phyloP scores from a whole-genome alignment of 192 early-diverging fungal genomes.

The Chytriomyces sp. region DNA sequence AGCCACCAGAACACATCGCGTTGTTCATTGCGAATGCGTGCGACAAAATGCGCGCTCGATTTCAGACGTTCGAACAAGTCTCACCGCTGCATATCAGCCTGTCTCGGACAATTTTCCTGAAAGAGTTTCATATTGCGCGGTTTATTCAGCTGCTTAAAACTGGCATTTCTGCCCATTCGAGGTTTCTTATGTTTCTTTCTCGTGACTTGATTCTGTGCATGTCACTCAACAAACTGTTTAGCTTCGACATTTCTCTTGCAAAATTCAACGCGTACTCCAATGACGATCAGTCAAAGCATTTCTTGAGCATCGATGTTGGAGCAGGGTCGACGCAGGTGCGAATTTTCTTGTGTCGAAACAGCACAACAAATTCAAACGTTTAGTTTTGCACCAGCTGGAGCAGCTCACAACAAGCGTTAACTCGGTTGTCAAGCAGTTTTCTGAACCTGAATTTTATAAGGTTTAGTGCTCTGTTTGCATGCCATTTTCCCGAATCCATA shows the following conservation, averaged over 20 bases:
- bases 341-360: neutral
- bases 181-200: neutral
- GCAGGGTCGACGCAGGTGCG: neutral
- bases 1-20: neutral
- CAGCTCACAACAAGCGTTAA: neutral
- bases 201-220: no score
- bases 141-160: conserved; percentile 10
- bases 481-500: neutral
- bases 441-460: conserved; percentile 24
- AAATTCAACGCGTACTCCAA: conserved; percentile 21
- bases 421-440: conserved; percentile 3
- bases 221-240: neutral
- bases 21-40: neutral
- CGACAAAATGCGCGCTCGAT: neutral
- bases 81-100: conserved; percentile 17
- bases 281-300: conserved; percentile 18
- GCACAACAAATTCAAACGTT: neutral
- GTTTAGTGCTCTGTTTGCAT: neutral
- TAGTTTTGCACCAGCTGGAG: conserved; percentile 1
- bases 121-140: conserved; percentile 20
- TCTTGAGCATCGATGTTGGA: conserved; percentile 30
- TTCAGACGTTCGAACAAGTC: no score
- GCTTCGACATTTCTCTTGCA: conserved; percentile 5
- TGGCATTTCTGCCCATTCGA: neutral
- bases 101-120: conserved; percentile 21